Evolutionary conservation across 1,139 yeast genomes (phyloP).

Genomic region (Pichia sp.): DNA sequence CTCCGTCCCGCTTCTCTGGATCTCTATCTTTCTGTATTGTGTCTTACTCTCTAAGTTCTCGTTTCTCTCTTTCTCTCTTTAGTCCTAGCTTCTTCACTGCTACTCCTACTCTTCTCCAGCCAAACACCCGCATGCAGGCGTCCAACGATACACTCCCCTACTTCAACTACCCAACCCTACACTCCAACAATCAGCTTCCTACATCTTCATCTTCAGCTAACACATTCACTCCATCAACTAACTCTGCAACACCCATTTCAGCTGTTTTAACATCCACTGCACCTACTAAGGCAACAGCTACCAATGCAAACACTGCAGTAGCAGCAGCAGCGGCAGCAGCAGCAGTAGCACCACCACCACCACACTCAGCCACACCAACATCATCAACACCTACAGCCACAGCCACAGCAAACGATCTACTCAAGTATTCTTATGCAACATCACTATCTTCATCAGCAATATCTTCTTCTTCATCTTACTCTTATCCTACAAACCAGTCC

Average conservation of each 20-base stretch:
- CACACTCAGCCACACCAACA: not conserved
- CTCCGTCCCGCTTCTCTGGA: not conserved
- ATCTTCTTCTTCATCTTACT: conserved; percentile 2
- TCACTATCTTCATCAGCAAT: conserved; percentile 4
- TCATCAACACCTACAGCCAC: too few species aligned
- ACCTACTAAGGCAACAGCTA: too few species aligned
- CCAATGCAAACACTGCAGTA: too few species aligned
- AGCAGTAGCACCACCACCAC: not conserved
- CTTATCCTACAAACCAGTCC: not conserved
- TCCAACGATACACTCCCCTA: not conserved
- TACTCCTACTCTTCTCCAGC: not conserved
- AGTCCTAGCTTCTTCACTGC: not conserved
- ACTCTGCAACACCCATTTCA: too few species aligned
- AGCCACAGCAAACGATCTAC: conserved; percentile 11
- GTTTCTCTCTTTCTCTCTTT: not conserved
- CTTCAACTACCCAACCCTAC: conserved; percentile 1
- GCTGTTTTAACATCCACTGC: not conserved
- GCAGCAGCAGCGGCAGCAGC: not conserved
- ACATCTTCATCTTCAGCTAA: not conserved
- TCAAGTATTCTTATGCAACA: conserved; percentile 7
- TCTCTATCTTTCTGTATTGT: not conserved
- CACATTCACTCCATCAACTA: too few species aligned
- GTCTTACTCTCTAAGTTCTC: not conserved
- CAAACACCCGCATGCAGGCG: not conserved
- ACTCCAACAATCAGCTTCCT: not conserved